Evolutionary conservation across 306 rosid genomes (phyloP).

Genomic region (Cucumis sativus): DNA sequence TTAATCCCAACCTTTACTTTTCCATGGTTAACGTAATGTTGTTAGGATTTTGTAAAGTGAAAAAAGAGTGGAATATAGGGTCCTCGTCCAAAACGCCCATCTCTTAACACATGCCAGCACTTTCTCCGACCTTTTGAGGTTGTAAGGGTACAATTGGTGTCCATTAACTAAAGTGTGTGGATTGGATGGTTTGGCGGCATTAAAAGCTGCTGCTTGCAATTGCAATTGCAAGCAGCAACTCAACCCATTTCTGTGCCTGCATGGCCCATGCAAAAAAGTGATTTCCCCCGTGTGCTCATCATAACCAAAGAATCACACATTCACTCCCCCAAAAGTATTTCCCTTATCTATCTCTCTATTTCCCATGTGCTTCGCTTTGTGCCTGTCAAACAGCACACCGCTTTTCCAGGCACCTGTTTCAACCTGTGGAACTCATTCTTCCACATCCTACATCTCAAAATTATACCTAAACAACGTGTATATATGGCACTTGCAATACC

Average conservation of each 20-base stretch:
- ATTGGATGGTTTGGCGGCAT: conserved; percentile 3
- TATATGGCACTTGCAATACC: neutral
- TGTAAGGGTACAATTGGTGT: neutral
- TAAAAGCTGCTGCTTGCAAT: neutral
- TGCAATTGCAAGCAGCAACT: neutral
- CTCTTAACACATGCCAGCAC: neutral
- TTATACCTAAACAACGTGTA: neutral
- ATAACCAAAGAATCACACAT: neutral
- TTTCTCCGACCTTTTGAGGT: conserved; percentile 9
- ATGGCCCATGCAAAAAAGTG: conserved; percentile 6
- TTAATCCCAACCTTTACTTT: neutral
- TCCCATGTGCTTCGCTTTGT: neutral
- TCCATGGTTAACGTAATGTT: neutral
- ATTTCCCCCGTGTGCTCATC: conserved; percentile 1
- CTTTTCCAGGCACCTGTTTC: neutral
- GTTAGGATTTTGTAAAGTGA: neutral
- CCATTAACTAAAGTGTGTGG: conserved; percentile 7
- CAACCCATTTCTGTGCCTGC: neutral
- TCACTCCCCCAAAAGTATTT: neutral
- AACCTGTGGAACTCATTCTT: neutral
- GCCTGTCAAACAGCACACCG: neutral
- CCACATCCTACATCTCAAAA: neutral
- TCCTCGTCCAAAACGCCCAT: neutral
- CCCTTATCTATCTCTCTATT: neutral
- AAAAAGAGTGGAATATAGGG: neutral